Evolutionary conservation across 1,284 basidiomycete species (phyloP).

Genomic region (Rhodofomes roseus): DNA sequence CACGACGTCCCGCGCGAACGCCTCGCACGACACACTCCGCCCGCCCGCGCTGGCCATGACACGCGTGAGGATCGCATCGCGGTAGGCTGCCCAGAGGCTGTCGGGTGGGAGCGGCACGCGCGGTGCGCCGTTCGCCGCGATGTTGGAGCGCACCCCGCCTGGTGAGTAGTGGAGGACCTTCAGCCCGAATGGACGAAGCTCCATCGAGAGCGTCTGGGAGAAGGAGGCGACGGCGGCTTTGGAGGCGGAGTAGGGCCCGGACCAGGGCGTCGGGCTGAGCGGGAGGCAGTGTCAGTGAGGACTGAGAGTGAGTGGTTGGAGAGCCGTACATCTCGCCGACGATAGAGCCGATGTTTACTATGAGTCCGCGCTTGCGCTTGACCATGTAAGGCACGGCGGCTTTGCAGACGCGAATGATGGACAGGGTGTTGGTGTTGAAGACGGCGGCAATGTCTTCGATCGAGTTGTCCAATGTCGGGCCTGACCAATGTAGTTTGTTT

Average conservation of each 20-base stretch:
- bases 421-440: constrained; percentile 33
- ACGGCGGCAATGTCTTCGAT: constrained; percentile 20
- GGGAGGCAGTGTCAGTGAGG: not conserved
- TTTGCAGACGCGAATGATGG: constrained; percentile 30
- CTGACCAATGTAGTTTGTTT: not conserved
- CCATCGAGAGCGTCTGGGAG: constrained; percentile 29
- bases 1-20: not conserved
- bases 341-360: constrained; percentile 20
- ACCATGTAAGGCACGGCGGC: constrained; percentile 34
- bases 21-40: not conserved
- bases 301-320: not conserved
- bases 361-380: constrained; percentile 20
- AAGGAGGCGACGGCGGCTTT: constrained; percentile 30
- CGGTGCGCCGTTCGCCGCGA: constrained; percentile 10
- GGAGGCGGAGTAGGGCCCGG: constrained; percentile 28
- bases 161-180: constrained; percentile 21
- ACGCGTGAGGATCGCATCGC: not conserved
- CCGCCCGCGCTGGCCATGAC: not conserved
- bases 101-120: not conserved
- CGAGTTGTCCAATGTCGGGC: constrained; percentile 30
- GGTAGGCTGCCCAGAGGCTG: not conserved
- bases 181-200: constrained; percentile 28
- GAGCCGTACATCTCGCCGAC: constrained; percentile 26
- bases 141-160: constrained; percentile 22
- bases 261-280: constrained; percentile 27